phyloP scores from a whole-genome alignment of 805 yeast species.

The Barnettozyma vustinii region DNA sequence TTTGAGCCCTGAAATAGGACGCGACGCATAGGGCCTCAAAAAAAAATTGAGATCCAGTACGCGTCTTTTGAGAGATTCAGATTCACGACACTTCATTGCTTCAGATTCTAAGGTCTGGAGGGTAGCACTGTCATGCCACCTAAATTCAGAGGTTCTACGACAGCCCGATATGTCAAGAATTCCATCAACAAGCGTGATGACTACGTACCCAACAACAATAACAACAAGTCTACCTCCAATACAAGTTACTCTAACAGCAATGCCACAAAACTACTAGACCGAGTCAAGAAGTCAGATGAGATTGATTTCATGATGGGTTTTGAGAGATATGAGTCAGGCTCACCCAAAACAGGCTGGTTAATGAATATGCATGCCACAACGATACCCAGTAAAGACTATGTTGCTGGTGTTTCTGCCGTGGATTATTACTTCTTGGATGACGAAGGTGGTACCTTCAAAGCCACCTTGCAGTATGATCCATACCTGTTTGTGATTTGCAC shows the following conservation, averaged over 20 bases:
- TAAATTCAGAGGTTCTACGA: conserved; percentile 41
- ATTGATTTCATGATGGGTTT: conserved; percentile 87
- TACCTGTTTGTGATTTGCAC: conserved; percentile 70
- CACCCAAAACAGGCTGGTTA: conserved; percentile 80
- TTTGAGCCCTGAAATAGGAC: background rate
- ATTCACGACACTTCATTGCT: background rate
- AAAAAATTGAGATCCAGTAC: background rate
- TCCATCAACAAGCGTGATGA: conserved; percentile 17
- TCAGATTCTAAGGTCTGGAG: background rate
- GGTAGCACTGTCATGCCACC: background rate
- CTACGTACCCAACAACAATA: conserved; percentile 29
- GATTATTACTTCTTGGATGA: conserved; percentile 93
- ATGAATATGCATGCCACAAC: conserved; percentile 90
- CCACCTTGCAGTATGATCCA: conserved; percentile 79
- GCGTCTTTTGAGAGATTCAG: background rate
- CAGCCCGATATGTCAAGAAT: conserved; percentile 50
- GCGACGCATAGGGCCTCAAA: background rate
- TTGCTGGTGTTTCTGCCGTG: conserved; percentile 79
- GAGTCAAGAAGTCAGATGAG: conserved; percentile 55
- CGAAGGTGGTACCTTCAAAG: conserved; percentile 94
- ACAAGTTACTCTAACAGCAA: conserved; percentile 12
- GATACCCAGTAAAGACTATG: conserved; percentile 49
- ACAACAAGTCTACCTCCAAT: conserved; percentile 16
- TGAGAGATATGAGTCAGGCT: conserved; percentile 67
- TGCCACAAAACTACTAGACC: conserved; percentile 33